phyloP scores from a whole-genome alignment of 2,329 filamentous ascomycete genomes.

The Cadophora luteo-olivacea region DNA sequence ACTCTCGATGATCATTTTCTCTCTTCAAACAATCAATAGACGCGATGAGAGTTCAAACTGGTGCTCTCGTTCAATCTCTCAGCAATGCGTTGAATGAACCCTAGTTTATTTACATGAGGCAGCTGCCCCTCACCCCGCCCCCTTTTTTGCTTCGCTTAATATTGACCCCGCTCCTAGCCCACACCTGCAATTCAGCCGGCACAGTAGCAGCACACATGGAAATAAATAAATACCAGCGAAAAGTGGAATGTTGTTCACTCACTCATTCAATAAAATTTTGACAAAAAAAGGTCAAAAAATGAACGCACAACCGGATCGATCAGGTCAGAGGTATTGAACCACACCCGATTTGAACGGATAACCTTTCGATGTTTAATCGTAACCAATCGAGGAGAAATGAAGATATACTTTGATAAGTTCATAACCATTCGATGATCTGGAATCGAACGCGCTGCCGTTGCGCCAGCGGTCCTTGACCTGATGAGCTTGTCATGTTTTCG shows the following conservation, averaged over 20 bases:
- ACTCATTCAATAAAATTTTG: too few species aligned
- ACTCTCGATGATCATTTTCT: too few species aligned
- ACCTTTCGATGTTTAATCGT: constrained; percentile 6
- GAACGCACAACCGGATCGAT: background rate
- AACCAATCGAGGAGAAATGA: too few species aligned
- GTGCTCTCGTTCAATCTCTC: too few species aligned
- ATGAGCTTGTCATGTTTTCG: background rate
- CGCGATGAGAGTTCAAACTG: too few species aligned
- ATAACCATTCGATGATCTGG: background rate
- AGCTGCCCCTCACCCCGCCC: too few species aligned
- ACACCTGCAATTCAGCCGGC: background rate
- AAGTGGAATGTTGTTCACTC: too few species aligned
- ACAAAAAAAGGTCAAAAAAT: background rate
- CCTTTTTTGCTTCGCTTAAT: background rate
- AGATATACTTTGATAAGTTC: too few species aligned
- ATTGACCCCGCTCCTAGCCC: background rate
- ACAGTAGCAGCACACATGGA: background rate
- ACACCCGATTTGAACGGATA: constrained; percentile 25
- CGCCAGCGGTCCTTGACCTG: constrained; percentile 21
- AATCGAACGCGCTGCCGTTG: constrained; percentile 23
- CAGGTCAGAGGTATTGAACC: constrained; percentile 20
- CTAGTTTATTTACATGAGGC: background rate
- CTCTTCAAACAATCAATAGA: too few species aligned
- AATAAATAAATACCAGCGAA: background rate
- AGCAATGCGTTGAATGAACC: too few species aligned